Evolutionary conservation across 192 early-diverging fungal genomes (phyloP), one percentile per base, ranked within the genome.

Genomic region (Dissophora globulifera): DNA sequence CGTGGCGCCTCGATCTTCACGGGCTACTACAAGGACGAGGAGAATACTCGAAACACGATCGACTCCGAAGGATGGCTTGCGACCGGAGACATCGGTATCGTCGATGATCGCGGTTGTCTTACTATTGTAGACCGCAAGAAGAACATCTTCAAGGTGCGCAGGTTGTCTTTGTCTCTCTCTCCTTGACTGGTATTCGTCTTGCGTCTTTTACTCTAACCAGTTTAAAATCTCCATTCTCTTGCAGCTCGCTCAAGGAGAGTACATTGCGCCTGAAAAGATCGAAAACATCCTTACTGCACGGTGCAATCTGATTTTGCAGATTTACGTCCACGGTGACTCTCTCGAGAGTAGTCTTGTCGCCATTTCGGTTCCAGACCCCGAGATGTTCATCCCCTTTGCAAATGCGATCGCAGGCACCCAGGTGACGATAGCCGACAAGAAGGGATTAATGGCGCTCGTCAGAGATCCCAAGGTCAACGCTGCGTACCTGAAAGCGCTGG

Each of bases 261-360:
- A 95, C 67, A 84, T 98, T 69, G 93, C 94, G 1, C 93, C 95
- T 17, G 96, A 98, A 63, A 94, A 95, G 31, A 57, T 71, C 20
- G 69, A 71, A 38, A 62, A 62, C 41, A 12, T 31, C 8, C 45
- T 71, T 7, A 27, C 47, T 19, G 43, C 59, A 0, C 51, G 61
- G 0, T 66, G 69, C 55, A 53, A 55, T 16, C 35, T 82, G 13
- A 33, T 87, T n/a, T 13, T 69, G 29, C 83, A 88, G 45, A 58
- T 82, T 8, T 86, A 71, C 63, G 82, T 89, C 1, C 76, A 87
- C 38, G 86, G 87, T n/a, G 83, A 89, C 50, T 72, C 71, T 2
- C 47, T 85, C 5, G 63, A 83, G 32, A 56, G 51, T 46, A 63
- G 38, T 3, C 58, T 89, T 9, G 83, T 88, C n/a, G 85, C 75